A percentile compares a stretch with the other conserved stretches of the same genome.
These are phyloP conservation scores for Rhizopogon rudus DNA, from an alignment of 768 basidiomycete genomes.

Conservation along the genomic window DNA sequence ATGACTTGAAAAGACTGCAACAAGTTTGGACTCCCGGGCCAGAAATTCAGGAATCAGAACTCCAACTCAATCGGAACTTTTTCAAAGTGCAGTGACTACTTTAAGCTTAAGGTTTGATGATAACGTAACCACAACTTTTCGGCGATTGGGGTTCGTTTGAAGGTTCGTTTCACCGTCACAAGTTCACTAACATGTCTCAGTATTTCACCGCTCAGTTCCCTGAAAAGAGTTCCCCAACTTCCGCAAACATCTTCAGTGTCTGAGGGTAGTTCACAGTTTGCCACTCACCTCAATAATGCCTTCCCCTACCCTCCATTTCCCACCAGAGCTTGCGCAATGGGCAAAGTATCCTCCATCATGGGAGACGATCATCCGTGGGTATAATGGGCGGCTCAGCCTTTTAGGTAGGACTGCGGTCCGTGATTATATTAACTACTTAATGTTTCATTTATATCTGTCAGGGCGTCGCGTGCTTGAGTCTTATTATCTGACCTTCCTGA, in stretches of 20 bases:
- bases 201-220: background rate
- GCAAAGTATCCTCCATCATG: constrained; percentile 62
- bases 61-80: no score
- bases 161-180: no score
- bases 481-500: constrained; percentile 68
- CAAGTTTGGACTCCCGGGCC: no score
- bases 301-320: constrained; percentile 38
- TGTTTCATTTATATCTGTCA: constrained; percentile 30
- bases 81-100: no score
- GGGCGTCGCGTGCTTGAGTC: constrained; percentile 74
- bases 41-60: no score
- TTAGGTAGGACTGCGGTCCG: constrained; percentile 43
- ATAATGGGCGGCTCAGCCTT: constrained; percentile 46
- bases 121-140: no score
- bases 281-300: constrained; percentile 53
- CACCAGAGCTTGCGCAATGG: constrained; percentile 57
- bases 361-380: constrained; percentile 56
- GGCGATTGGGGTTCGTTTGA: no score
- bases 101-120: no score
- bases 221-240: background rate
- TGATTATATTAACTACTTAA: constrained; percentile 13
- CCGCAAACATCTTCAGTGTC: background rate
- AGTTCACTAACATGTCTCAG: background rate
- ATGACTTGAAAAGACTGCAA: no score
- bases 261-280: constrained; percentile 8